These are phyloP conservation scores for Samsoniella hepiali DNA, from an alignment of 2,329 filamentous ascomycete species.

Conservation along the genomic window DNA sequence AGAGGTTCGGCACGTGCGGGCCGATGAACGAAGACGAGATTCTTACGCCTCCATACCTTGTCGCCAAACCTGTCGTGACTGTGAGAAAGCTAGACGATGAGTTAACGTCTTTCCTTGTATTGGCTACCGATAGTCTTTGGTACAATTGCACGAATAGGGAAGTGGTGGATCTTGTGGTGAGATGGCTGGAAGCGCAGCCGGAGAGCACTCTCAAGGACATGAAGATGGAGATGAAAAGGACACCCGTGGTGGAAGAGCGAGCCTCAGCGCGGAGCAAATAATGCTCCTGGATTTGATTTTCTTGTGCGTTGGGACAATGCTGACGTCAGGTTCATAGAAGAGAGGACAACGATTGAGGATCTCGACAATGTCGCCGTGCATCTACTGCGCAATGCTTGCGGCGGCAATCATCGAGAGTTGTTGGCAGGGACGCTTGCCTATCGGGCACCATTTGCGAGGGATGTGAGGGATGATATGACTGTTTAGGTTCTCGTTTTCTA, in stretches of 20 bases:
- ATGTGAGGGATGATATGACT: constrained; percentile 65
- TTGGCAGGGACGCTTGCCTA: constrained; percentile 67
- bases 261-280: background rate
- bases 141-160: constrained; percentile 51
- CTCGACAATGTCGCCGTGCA: constrained; percentile 70
- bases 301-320: constrained; percentile 9
- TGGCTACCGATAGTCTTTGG: constrained; percentile 60
- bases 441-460: constrained; percentile 63
- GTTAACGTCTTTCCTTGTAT: constrained; percentile 49
- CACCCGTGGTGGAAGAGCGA: constrained; percentile 8
- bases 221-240: background rate
- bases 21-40: constrained; percentile 33
- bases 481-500: constrained; percentile 65
- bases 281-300: background rate
- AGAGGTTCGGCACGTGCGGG: constrained; percentile 44
- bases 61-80: constrained; percentile 59
- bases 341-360: constrained; percentile 16
- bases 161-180: constrained; percentile 50
- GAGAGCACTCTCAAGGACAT: background rate
- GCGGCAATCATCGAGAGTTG: constrained; percentile 69
- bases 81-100: constrained; percentile 47
- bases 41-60: constrained; percentile 60
- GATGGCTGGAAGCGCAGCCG: constrained; percentile 39
- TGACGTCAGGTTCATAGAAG: constrained; percentile 11
- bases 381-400: constrained; percentile 70